A percentile compares a stretch with the other conserved stretches of the same genome.
phyloP scores from a whole-genome alignment of 208 protist genomes.

The Trypanosoma scelopori region DNA sequence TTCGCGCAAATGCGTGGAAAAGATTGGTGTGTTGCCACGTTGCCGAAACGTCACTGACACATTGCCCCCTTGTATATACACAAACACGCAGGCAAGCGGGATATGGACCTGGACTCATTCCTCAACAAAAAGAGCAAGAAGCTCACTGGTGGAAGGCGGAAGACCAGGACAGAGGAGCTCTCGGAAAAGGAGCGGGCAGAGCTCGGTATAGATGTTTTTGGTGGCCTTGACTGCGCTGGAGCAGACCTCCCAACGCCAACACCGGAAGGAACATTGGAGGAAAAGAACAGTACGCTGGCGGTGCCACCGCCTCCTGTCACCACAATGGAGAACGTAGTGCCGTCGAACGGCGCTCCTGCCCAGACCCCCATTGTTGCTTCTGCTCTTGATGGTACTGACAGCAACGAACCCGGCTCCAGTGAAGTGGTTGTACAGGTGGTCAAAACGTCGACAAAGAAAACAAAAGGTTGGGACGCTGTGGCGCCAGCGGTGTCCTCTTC shows the following conservation, averaged over 20 bases:
- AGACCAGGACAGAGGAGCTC: slow-evolving; percentile 30
- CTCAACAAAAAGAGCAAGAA: slow-evolving; percentile 75
- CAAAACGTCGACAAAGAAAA: slow-evolving; percentile 30
- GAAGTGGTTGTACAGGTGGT: slow-evolving; percentile 32
- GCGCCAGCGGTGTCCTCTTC: slow-evolving; percentile 16
- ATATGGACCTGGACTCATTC: slow-evolving; percentile 64
- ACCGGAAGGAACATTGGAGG: neutral
- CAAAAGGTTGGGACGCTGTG: slow-evolving; percentile 60
- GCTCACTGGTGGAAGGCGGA: slow-evolving; percentile 50
- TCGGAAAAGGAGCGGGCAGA: slow-evolving; percentile 40
- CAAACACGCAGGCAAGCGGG: slow-evolving; percentile 1
- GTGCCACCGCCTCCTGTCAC: neutral
- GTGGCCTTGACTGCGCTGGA: slow-evolving; percentile 14
- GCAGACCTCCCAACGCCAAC: neutral
- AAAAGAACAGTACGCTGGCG: neutral
- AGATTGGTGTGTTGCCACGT: neutral
- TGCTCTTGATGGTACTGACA: neutral
- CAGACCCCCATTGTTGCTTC: neutral
- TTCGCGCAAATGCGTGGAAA: neutral
- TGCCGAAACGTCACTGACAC: neutral
- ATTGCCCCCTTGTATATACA: neutral
- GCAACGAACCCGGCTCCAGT: neutral
- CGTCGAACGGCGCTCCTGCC: neutral
- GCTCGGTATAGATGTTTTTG: slow-evolving; percentile 43
- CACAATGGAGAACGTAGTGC: neutral